These are phyloP conservation scores for Sporothrix pseudoabietina DNA, from an alignment of 2,329 filamentous ascomycete genomes.

Conservation along the genomic window DNA sequence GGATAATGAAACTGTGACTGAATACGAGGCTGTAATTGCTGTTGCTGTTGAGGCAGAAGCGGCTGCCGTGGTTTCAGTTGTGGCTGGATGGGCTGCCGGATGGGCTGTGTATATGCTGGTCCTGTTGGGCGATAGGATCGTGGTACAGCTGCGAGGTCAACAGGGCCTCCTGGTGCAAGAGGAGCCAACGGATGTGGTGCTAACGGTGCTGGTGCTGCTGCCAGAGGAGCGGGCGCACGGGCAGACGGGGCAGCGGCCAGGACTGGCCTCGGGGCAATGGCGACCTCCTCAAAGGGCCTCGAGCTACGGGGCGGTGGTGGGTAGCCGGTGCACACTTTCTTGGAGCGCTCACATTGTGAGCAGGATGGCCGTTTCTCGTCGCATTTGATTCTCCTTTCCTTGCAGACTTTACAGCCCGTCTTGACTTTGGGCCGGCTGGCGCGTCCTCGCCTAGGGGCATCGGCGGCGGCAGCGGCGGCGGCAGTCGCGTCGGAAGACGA, in stretches of 20 bases:
- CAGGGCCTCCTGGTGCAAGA: neutral
- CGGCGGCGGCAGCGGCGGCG: neutral
- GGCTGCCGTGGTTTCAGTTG: conserved; percentile 33
- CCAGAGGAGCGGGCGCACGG: neutral
- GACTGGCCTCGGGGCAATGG: conserved; percentile 53
- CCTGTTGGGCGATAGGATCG: neutral
- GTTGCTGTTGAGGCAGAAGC: conserved; percentile 26
- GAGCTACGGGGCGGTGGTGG: conserved; percentile 57
- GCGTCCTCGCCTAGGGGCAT: conserved; percentile 47
- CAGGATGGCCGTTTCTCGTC: conserved; percentile 65
- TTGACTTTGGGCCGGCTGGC: conserved; percentile 65
- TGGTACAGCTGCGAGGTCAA: neutral
- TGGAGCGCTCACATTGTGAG: conserved; percentile 61
- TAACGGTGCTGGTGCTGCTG: neutral
- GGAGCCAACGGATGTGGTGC: neutral
- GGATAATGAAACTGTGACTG: neutral
- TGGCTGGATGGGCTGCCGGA: conserved; percentile 25
- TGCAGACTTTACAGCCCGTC: conserved; percentile 68
- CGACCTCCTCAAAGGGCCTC: conserved; percentile 51
- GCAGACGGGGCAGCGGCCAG: conserved; percentile 32
- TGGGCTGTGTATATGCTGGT: neutral
- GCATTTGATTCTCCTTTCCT: conserved; percentile 68
- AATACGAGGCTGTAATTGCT: neutral
- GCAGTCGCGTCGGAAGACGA: neutral
- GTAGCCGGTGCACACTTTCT: conserved; percentile 63